A percentile compares a stretch with the other conserved stretches of the same genome.
phyloP scores from a whole-genome alignment of 78 protist species.

The Dictyostelium intermedium region DNA sequence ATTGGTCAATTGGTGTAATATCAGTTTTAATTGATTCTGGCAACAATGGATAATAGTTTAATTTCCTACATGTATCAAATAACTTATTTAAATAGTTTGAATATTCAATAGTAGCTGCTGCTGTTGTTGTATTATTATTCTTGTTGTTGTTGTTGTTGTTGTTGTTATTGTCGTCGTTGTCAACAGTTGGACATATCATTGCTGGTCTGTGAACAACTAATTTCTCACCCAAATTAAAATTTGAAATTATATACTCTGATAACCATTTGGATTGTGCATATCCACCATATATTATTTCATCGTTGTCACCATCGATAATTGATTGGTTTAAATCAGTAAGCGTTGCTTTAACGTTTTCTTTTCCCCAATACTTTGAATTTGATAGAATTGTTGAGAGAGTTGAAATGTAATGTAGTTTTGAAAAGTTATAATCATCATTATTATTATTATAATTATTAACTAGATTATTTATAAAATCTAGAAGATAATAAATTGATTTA shows the following conservation, averaged over 20 bases:
- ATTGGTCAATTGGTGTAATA: neutral
- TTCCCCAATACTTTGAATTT: slow-evolving; percentile 2
- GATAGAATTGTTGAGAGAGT: slow-evolving; percentile 40
- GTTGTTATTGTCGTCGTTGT: no score
- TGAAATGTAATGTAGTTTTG: slow-evolving; percentile 31
- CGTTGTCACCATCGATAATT: neutral
- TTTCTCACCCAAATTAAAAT: neutral
- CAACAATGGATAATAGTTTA: slow-evolving; percentile 5
- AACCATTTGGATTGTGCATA: slow-evolving; percentile 70
- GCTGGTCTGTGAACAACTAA: slow-evolving; percentile 46
- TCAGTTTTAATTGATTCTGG: neutral
- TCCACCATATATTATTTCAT: slow-evolving; percentile 25
- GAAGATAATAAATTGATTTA: neutral
- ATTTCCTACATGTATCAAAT: neutral
- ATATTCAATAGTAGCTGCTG: neutral
- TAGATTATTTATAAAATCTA: neutral
- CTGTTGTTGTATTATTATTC: neutral
- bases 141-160: neutral
- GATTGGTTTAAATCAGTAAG: neutral
- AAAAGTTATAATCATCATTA: neutral
- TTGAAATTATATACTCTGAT: slow-evolving; percentile 22
- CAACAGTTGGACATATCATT: slow-evolving; percentile 10
- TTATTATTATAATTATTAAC: neutral
- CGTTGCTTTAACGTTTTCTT: neutral
- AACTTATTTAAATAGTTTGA: slow-evolving; percentile 10